These are phyloP conservation scores for Apiotrichum akiyoshidainum DNA, from an alignment of 1,284 basidiomycete species.

Conservation along the genomic window DNA sequence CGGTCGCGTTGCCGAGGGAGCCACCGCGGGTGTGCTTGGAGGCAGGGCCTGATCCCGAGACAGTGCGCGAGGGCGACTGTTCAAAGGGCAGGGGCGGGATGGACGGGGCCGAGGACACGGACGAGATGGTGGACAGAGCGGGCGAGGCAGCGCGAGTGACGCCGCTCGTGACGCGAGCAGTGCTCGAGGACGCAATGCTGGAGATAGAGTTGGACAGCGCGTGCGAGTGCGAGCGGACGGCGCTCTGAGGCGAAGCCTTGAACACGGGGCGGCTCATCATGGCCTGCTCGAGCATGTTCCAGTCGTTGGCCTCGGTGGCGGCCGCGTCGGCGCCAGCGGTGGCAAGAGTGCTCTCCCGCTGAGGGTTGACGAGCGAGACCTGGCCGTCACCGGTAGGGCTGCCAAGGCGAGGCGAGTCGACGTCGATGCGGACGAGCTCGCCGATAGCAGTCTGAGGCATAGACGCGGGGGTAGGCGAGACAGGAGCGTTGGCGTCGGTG, in stretches of 20 bases:
- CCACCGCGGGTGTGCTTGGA: background rate
- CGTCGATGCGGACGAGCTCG: slow-evolving; percentile 23
- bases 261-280: slow-evolving; percentile 41
- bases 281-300: slow-evolving; percentile 36
- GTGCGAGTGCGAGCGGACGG: slow-evolving; percentile 32
- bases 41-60: too few relatives aligned
- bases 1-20: background rate
- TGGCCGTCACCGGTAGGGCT: slow-evolving; percentile 19
- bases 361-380: slow-evolving; percentile 12
- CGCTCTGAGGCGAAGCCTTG: slow-evolving; percentile 40
- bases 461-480: too few relatives aligned
- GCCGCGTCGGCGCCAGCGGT: slow-evolving; percentile 17
- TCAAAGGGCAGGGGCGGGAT: slow-evolving; percentile 16
- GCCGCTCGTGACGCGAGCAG: background rate
- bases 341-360: slow-evolving; percentile 5
- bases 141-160: background rate
- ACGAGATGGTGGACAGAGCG: background rate
- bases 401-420: slow-evolving; percentile 19
- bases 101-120: slow-evolving; percentile 2
- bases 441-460: slow-evolving; percentile 5
- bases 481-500: background rate
- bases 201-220: background rate
- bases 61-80: background rate
- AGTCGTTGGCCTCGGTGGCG: slow-evolving; percentile 29
- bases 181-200: background rate